Conservation (phyloP, 108 stramenopile species). For the Aurantiochytrium sp. region DNA sequence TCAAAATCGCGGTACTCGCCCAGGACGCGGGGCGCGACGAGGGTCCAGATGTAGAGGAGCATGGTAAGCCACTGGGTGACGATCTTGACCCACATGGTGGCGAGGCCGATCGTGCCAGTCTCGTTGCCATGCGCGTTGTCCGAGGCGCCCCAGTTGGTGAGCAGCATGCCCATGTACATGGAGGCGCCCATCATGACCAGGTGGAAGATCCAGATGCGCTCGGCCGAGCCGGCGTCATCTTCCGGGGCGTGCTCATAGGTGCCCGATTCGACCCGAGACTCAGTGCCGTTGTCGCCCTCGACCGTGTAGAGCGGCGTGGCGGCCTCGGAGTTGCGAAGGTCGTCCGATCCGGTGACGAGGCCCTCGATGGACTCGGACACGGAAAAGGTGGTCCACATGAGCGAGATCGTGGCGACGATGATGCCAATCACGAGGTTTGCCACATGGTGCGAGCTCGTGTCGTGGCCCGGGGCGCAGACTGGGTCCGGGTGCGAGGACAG, state of each 20-base stretch:
- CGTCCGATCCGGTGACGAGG: neutral
- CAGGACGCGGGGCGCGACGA: slow-evolving; percentile 5
- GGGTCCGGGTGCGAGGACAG: neutral
- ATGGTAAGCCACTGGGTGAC: slow-evolving; percentile 24
- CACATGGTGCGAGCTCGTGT: neutral
- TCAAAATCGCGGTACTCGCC: slow-evolving; percentile 26
- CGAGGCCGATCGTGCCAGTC: neutral
- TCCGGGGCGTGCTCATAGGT: neutral
- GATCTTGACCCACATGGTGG: slow-evolving; percentile 18
- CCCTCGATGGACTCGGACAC: neutral
- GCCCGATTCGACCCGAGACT: neutral
- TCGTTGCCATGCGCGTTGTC: slow-evolving; percentile 26
- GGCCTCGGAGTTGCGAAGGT: neutral
- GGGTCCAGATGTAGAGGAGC: slow-evolving; percentile 23
- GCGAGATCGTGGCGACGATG: neutral
- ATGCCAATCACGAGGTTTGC: neutral
- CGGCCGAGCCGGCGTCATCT: neutral
- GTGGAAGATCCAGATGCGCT: slow-evolving; percentile 26
- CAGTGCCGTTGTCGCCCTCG: neutral
- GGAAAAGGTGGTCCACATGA: slow-evolving; percentile 1
- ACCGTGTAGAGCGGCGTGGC: slow-evolving; percentile 22
- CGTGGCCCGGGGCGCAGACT: neutral
- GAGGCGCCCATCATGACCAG: neutral
- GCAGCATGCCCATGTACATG: slow-evolving; percentile 27
- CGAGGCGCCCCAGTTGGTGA: slow-evolving; percentile 16